Evolutionary conservation across 164 flowering plant species (phyloP).

Genomic region (Cinnamomum micranthum): DNA sequence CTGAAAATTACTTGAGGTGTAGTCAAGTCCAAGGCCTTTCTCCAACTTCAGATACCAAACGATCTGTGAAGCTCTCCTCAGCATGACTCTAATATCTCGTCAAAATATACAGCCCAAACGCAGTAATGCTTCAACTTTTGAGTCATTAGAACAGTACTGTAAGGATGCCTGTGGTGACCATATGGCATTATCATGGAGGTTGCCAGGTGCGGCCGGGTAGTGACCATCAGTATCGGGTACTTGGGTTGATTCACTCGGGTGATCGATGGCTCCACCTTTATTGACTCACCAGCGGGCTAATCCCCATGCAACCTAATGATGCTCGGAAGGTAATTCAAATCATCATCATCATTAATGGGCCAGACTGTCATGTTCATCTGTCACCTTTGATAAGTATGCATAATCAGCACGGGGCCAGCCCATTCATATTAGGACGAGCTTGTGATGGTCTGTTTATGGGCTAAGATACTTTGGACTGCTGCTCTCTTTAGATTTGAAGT

Average conservation of each 20-base stretch:
- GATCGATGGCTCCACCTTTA: conserved; percentile 68
- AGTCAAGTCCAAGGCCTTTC: conserved; percentile 41
- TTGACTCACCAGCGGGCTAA: conserved; percentile 75
- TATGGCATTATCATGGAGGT: conserved; percentile 96
- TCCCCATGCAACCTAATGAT: conserved; percentile 90
- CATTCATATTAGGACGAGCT: no score
- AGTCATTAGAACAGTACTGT: conserved; percentile 57
- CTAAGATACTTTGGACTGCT: no score
- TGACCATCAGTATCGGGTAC: conserved; percentile 9
- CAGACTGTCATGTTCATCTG: no score
- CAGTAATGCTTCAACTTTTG: conserved; percentile 21
- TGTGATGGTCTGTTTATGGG: no score
- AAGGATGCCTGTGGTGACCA: conserved; percentile 74
- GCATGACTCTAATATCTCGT: conserved; percentile 35
- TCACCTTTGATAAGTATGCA: no score
- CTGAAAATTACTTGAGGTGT: conserved; percentile 38
- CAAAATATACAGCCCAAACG: conserved; percentile 49
- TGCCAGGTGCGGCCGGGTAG: conserved; percentile 65
- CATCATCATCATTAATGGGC: neutral
- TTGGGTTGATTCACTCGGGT: conserved; percentile 34
- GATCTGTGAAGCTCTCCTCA: conserved; percentile 26
- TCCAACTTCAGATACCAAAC: conserved; percentile 33
- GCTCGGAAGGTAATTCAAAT: conserved; percentile 56
- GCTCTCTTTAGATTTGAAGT: no score
- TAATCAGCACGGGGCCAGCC: no score